Conservation (phyloP, 495 filamentous ascomycete genomes). For the Letharia columbiana region DNA sequence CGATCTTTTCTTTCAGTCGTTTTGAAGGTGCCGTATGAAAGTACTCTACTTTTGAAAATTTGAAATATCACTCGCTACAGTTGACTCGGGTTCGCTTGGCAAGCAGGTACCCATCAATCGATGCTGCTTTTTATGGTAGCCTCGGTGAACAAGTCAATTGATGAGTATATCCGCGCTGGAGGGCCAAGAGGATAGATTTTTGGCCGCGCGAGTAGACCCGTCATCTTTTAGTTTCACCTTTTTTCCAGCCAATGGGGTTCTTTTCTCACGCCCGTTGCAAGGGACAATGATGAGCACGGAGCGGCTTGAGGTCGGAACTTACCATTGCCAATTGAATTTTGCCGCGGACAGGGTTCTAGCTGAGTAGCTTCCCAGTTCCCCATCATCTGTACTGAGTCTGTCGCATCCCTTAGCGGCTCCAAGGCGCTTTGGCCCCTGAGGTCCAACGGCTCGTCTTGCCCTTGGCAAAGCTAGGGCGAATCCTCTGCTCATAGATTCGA, state of each 20-base stretch:
- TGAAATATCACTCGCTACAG: not conserved
- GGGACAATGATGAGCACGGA: not conserved
- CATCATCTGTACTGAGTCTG: no score
- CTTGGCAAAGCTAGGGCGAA: constrained; percentile 1
- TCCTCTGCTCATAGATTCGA: not conserved
- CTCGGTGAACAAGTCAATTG: no score
- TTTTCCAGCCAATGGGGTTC: not conserved
- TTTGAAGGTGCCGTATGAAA: not conserved
- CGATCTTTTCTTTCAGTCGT: not conserved
- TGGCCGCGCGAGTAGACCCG: no score
- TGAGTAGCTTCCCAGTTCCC: no score
- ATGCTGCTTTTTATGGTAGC: not conserved
- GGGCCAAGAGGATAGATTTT: no score
- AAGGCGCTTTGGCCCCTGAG: not conserved
- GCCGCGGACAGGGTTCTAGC: no score
- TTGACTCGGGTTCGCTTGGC: not conserved
- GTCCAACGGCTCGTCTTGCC: not conserved
- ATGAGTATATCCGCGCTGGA: not conserved
- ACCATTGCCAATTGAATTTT: not conserved
- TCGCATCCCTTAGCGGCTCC: not conserved
- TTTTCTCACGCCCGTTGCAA: not conserved
- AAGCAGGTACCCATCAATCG: no score
- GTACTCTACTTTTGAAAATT: not conserved
- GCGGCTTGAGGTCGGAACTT: not conserved
- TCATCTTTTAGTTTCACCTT: no score